These are phyloP conservation scores for Fusarium brevicatenulatum DNA, from an alignment of 2,329 filamentous ascomycete genomes.

Conservation along the genomic window DNA sequence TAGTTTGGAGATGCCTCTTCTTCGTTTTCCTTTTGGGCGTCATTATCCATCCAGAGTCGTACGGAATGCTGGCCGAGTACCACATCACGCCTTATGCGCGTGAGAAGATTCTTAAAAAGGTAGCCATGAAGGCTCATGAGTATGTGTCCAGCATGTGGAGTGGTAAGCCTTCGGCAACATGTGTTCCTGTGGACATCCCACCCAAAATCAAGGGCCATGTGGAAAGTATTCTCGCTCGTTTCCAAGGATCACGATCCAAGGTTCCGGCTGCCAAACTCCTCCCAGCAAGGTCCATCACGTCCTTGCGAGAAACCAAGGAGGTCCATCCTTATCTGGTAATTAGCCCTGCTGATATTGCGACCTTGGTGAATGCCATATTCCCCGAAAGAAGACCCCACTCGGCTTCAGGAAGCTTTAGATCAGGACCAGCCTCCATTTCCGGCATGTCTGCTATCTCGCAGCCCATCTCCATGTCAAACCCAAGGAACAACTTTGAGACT, in stretches of 20 bases:
- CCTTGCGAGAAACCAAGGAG: conserved; percentile 78
- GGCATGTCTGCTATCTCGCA: conserved; percentile 76
- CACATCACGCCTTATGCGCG: conserved; percentile 92
- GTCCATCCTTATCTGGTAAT: conserved; percentile 84
- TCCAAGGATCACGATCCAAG: conserved; percentile 64
- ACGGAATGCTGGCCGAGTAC: conserved; percentile 84
- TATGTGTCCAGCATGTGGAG: conserved; percentile 83
- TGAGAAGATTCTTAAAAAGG: conserved; percentile 81
- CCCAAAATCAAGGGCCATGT: conserved; percentile 74
- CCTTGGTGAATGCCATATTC: conserved; percentile 84
- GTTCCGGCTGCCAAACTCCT: conserved; percentile 67
- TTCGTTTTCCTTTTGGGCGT: conserved; percentile 85
- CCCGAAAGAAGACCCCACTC: conserved; percentile 77
- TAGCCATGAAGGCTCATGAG: conserved; percentile 82
- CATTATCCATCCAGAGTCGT: conserved; percentile 87
- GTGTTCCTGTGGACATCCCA: conserved; percentile 59
- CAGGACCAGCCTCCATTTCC: conserved; percentile 72
- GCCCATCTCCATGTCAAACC: conserved; percentile 70
- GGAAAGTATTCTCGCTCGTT: conserved; percentile 75
- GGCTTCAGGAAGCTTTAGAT: conserved; percentile 69
- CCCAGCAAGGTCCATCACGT: conserved; percentile 77
- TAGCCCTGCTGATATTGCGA: conserved; percentile 81
- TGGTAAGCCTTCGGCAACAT: conserved; percentile 68
- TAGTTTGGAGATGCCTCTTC: conserved; percentile 93
- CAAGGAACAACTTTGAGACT: conserved; percentile 69